Base-by-base conservation (phyloP, 805 yeast species). In the Sungouiella blattae region DNA sequence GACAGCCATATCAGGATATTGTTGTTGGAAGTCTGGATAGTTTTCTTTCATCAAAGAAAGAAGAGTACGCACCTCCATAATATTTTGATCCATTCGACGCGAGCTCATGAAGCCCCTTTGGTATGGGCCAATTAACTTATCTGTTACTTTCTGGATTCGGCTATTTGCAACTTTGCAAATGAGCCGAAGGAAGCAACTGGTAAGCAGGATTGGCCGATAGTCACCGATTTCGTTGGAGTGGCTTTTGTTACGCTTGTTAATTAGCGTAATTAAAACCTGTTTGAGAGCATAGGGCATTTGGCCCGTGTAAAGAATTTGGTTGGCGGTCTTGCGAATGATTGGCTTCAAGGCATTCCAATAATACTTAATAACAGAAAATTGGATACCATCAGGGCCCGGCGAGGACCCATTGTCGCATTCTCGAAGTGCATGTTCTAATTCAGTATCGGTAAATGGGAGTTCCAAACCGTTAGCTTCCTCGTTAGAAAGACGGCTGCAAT, bases 311-410 rank as follows among this genome's bases (percentile, higher is more conserved):
- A 24, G 26, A 6, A 24, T 24, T 6, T n/a, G n/a, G 13, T 24
- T 24, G 6, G 13, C 26, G 7, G 29, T 14, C 29, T 7, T 6
- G 7, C 5, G 7, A 7, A 26, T 6, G 11, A 26, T 11, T 8
- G 29, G 29, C 17, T 7, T 6, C 6, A 26, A 7, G 6, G 16
- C 8, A 5, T 7, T 12, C 29, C 29, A 26, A 16, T 13, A 26
- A 12, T 12, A 6, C 18, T 16, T 13, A 6, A 26, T 13, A 6
- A 26, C 29, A 15, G 16, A 12, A 11, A 14, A 26, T 26, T 26
- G 29, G 11, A 26, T 26, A 5, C 29, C 29, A 14, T 26, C 29
- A 7, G 29, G 29, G 11, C 29, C 29, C 18, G 29, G 29, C 5
- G 29, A 15, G 6, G 16, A 13, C 7, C 9, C 11, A 16, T 26